Evolutionary conservation across 208 protist genomes (phyloP).

Genomic region (Acanthamoeba royreba): DNA sequence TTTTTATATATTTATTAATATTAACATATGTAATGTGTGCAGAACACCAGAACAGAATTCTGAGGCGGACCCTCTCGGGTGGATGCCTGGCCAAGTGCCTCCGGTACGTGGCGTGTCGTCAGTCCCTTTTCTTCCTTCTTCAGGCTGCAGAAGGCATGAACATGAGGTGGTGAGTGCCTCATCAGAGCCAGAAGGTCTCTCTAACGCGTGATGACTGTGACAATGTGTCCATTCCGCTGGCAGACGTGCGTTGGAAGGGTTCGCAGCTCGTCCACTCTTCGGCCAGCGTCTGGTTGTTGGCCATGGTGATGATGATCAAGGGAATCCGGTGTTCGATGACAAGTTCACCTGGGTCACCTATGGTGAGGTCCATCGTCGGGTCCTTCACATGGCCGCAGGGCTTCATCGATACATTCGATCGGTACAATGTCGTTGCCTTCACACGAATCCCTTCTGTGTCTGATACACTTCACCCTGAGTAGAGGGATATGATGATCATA

Average conservation of each 20-base stretch:
- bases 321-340: no score
- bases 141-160: no score
- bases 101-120: background rate
- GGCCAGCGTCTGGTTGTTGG: background rate
- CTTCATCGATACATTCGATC: background rate
- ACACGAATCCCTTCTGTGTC: background rate
- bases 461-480: no score
- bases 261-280: background rate
- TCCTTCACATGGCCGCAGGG: background rate
- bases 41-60: background rate
- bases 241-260: background rate
- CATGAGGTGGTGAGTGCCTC: background rate
- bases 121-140: no score
- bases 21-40: background rate
- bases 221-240: background rate
- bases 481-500: background rate
- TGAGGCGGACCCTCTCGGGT: background rate
- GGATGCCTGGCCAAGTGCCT: background rate
- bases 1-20: background rate
- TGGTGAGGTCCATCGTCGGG: background rate
- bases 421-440: background rate
- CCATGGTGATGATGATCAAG: background rate
- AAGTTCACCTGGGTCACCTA: constrained; percentile 21
- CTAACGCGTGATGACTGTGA: background rate
- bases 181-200: background rate